Conservation (phyloP, 306 rosid genomes). For the Dalbergia cultrata region DNA sequence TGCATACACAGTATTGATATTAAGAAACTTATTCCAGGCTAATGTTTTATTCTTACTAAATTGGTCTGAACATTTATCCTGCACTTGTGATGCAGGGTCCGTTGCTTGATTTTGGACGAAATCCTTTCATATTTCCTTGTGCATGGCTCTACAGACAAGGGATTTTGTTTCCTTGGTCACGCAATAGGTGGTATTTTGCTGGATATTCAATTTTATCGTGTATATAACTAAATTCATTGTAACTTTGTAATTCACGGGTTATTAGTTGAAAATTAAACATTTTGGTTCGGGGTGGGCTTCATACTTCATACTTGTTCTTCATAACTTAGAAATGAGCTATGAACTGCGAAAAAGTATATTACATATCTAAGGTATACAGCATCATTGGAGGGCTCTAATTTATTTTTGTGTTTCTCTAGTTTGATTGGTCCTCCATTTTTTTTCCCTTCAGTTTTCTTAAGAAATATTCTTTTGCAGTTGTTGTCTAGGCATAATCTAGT, state of each 20-base stretch:
- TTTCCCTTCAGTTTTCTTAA: conserved; percentile 16
- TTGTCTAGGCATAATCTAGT: neutral
- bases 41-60: conserved; percentile 24
- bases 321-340: conserved; percentile 18
- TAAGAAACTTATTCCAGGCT: conserved; percentile 16
- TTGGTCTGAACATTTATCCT: conserved; percentile 32
- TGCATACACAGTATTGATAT: conserved; percentile 80
- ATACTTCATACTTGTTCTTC: conserved; percentile 10
- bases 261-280: conserved; percentile 24
- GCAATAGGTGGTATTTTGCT: conserved; percentile 70
- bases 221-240: conserved; percentile 33
- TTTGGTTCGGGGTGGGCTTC: neutral
- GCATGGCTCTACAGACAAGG: conserved; percentile 93
- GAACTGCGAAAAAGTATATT: conserved; percentile 15
- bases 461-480: conserved; percentile 26
- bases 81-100: conserved; percentile 77
- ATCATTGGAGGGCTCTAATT: conserved; percentile 28
- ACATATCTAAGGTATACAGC: conserved; percentile 12
- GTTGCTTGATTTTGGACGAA: conserved; percentile 91
- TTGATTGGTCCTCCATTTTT: conserved; percentile 34
- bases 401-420: conserved; percentile 14
- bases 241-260: neutral
- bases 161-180: conserved; percentile 84
- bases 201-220: conserved; percentile 51
- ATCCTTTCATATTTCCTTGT: conserved; percentile 82